Evolutionary conservation across 2,329 filamentous ascomycete species (phyloP).

Genomic region (Sarocladium oryzae): DNA sequence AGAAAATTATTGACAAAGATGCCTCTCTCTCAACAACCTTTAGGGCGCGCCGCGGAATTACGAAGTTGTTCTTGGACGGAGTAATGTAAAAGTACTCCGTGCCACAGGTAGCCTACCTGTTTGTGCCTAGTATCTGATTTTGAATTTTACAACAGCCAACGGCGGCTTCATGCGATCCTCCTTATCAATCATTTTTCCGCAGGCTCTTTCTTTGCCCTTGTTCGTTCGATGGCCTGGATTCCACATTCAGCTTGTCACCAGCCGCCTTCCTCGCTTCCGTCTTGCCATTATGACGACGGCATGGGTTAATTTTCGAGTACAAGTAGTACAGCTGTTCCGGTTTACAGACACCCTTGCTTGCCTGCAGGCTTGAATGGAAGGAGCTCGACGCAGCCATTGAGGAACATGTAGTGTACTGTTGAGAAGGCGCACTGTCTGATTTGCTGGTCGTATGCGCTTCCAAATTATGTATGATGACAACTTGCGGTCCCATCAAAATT

Average conservation of each 20-base stretch:
- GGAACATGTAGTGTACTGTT: neutral
- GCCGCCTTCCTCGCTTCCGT: neutral
- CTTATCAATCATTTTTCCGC: no score
- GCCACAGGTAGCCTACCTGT: no score
- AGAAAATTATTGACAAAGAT: neutral
- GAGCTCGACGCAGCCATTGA: neutral
- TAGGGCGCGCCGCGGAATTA: no score
- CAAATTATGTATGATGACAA: no score
- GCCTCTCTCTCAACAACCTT: no score
- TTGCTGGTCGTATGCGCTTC: neutral
- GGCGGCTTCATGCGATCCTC: no score
- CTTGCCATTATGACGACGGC: constrained; percentile 5
- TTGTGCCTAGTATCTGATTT: no score
- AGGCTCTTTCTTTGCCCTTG: no score
- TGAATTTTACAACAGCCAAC: no score
- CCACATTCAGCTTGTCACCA: neutral
- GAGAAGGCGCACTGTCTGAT: neutral
- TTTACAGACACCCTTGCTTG: neutral
- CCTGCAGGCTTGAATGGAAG: neutral
- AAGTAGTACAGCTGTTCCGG: neutral
- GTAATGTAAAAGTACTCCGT: no score
- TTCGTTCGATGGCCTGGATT: no score
- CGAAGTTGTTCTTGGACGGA: no score
- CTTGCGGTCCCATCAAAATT: neutral
- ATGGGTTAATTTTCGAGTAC: neutral